These are phyloP conservation scores for Arabidopsis arenosa DNA, from an alignment of 345 rosid species.

Conservation along the genomic window DNA sequence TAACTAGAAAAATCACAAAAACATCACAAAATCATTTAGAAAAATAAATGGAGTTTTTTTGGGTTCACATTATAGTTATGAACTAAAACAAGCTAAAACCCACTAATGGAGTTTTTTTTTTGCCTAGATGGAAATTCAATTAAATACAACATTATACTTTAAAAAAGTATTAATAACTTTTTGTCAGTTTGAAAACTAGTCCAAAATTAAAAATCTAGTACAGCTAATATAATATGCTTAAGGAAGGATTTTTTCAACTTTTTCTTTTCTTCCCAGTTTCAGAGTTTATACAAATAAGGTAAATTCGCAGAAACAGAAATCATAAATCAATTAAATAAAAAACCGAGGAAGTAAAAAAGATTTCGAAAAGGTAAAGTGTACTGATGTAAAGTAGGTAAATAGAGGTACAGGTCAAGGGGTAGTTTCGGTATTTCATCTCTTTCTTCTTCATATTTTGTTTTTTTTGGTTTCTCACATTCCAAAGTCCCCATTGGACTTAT, in stretches of 20 bases:
- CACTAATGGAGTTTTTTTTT: not conserved
- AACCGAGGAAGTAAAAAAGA: constrained; percentile 1
- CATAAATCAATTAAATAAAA: not conserved
- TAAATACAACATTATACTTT: not conserved
- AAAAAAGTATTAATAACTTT: not conserved
- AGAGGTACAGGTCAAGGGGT: constrained; percentile 26
- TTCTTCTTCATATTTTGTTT: not conserved
- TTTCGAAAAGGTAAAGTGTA: constrained; percentile 1
- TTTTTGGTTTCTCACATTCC: constrained; percentile 1
- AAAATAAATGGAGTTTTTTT: no score
- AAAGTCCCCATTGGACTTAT: constrained; percentile 34
- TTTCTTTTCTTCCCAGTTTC: constrained; percentile 8
- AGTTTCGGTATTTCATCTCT: not conserved
- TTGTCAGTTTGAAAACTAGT: not conserved
- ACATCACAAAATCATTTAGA: not conserved
- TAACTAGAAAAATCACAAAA: not conserved
- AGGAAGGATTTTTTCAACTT: not conserved
- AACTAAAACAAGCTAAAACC: not conserved
- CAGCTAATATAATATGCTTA: constrained; percentile 22
- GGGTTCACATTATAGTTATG: no score
- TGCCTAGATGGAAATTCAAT: not conserved
- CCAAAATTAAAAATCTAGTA: not conserved
- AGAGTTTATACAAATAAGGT: constrained; percentile 27
- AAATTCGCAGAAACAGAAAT: not conserved
- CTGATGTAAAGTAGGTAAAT: constrained; percentile 10